phyloP scores from a whole-genome alignment of 2,329 filamentous ascomycete genomes.

The Teratosphaeria destructans region DNA sequence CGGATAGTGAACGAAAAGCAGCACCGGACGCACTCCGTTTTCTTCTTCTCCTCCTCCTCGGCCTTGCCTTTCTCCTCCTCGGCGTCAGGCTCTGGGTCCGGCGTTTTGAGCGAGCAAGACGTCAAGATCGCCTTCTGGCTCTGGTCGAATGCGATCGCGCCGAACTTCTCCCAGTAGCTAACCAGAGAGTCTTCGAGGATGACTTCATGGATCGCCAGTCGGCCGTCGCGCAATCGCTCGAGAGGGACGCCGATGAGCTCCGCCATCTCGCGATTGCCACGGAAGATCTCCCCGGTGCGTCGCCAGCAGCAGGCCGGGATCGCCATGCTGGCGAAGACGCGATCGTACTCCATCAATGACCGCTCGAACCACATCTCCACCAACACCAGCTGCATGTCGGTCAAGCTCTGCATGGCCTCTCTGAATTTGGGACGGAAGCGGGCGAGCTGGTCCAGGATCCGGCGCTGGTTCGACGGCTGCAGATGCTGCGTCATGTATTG shows the following conservation, averaged over 20 bases:
- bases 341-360: conserved; percentile 93
- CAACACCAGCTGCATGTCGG: conserved; percentile 84
- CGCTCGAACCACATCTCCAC: conserved; percentile 99
- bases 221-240: conserved; percentile 82
- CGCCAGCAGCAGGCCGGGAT: conserved; percentile 97
- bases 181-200: conserved; percentile 90
- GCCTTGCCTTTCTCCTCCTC: conserved; percentile 1
- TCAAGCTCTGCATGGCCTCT: conserved; percentile 84
- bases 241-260: conserved; percentile 89
- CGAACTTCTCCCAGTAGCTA: conserved; percentile 98
- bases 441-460: conserved; percentile 84
- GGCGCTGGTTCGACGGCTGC: conserved; percentile 69
- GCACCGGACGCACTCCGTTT: conserved; percentile 58
- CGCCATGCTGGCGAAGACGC: conserved; percentile 97
- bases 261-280: conserved; percentile 98
- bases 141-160: conserved; percentile 90
- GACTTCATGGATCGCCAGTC: conserved; percentile 90
- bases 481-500: conserved; percentile 89
- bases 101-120: conserved; percentile 81
- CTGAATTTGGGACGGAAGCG: conserved; percentile 91
- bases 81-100: conserved; percentile 38
- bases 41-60: not conserved
- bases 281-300: conserved; percentile 90
- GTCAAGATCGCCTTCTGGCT: conserved; percentile 92
- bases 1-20: conserved; percentile 97